Evolutionary conservation across 179 eudicot species (phyloP), one percentile per base, ranked within the genome.

Genomic region (Beta lomatogona): DNA sequence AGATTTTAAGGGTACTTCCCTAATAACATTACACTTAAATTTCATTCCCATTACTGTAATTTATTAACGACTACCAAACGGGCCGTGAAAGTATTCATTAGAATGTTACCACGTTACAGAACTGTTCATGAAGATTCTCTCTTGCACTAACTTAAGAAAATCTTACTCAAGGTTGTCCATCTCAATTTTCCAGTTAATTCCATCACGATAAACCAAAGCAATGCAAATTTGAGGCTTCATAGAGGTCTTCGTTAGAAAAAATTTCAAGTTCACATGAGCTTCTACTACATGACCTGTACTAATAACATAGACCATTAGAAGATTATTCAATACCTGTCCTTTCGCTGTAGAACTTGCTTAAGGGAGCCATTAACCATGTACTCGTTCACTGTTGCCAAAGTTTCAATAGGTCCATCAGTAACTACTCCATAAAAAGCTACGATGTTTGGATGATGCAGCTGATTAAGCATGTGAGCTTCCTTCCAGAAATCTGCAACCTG

Each of bases 281-380:
- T 54, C 58, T 5, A 57, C 22, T 28, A 52, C 15, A 22, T 2
- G 13, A 28, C 50, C 9, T 10, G 55, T 44, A 46, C 60, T 16
- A 60, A 5, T 25, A 36, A 46, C 22, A 22, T 11, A 41, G 19
- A 59, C 58, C 9, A 55, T 16, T 45, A 53, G 18, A 50, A 31
- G 53, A n/a, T n/a, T n/a, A n/a, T 48, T 54, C 68, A 25, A 69
- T 82, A 82, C 84, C 84, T 59, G 52, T 76, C 80, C 54, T 76
- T 82, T 70, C 59, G 69, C 44, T 19, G 76, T 16, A 76, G 48
- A 76, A 69, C 80, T 70, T 82, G 80, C 69, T 82, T 82, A 19
- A 82, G 76, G 19, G 80, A 82, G 80, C 84, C 80, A 69, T 59
- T 76, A 76, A 76, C 11, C 84, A 82, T 82, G 80, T 76, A 82